phyloP scores from a whole-genome alignment of 1,284 basidiomycete genomes.

The Microbotryum violaceum region DNA sequence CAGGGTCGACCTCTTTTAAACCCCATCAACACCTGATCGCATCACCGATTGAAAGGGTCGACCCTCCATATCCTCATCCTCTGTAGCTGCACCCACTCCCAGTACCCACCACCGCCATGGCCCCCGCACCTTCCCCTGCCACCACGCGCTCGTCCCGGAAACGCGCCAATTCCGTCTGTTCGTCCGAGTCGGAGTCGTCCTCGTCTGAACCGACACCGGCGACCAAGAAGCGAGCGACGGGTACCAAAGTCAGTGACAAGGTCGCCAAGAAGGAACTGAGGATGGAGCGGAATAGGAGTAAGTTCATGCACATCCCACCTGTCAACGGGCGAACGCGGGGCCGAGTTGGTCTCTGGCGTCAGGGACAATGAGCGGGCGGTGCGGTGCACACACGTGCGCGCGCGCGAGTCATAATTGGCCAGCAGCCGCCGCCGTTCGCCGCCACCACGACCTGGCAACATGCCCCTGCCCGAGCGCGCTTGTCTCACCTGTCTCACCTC shows the following conservation, averaged over 20 bases:
- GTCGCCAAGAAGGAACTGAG: slow-evolving; percentile 1
- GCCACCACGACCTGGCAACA: neutral
- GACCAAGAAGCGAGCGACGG: neutral
- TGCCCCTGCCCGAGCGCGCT: too few relatives aligned
- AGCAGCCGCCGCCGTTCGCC: too few relatives aligned
- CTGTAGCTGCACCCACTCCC: too few relatives aligned
- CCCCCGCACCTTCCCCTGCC: too few relatives aligned
- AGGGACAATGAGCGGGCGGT: neutral
- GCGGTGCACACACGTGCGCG: neutral
- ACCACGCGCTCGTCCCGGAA: too few relatives aligned
- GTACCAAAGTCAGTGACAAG: neutral
- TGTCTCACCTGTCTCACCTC: neutral
- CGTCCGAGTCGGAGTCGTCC: slow-evolving; percentile 6
- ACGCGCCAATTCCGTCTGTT: slow-evolving; percentile 10
- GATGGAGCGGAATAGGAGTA: slow-evolving; percentile 8
- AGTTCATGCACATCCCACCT: neutral
- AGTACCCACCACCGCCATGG: too few relatives aligned
- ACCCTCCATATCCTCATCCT: too few relatives aligned
- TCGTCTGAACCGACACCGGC: neutral
- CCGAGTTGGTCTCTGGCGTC: neutral
- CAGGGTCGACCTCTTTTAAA: neutral
- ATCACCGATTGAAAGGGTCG: too few relatives aligned
- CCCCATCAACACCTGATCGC: neutral
- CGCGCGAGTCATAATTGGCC: neutral
- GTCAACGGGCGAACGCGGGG: neutral